phyloP scores from a whole-genome alignment of 768 basidiomycete genomes.

The Cyclocybe cylindracea region DNA sequence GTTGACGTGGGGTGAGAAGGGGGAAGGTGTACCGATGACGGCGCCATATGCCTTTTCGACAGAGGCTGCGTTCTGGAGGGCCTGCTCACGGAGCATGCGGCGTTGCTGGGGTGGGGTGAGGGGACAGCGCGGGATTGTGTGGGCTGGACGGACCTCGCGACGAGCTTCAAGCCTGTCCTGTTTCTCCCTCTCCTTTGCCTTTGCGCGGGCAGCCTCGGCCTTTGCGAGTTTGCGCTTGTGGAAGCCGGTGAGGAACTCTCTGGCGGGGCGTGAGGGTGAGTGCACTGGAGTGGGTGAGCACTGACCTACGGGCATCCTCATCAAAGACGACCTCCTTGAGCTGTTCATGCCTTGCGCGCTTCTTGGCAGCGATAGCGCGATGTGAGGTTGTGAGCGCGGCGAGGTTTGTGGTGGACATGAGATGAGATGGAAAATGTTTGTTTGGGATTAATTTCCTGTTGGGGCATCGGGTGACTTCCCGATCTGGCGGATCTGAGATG shows the following conservation, averaged over 20 bases:
- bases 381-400: slow-evolving; percentile 64
- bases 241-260: slow-evolving; percentile 92
- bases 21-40: slow-evolving; percentile 36
- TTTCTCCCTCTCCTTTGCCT: slow-evolving; percentile 76
- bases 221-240: slow-evolving; percentile 89
- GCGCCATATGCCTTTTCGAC: slow-evolving; percentile 77
- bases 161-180: slow-evolving; percentile 72
- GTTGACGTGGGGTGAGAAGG: slow-evolving; percentile 6
- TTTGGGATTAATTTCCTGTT: slow-evolving; percentile 16
- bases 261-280: slow-evolving; percentile 30
- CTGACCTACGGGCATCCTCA: slow-evolving; percentile 77
- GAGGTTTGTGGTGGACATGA: slow-evolving; percentile 32
- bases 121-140: slow-evolving; percentile 11
- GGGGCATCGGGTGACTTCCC: slow-evolving; percentile 4
- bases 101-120: slow-evolving; percentile 57
- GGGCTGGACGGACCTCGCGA: slow-evolving; percentile 60
- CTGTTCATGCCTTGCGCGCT: slow-evolving; percentile 63
- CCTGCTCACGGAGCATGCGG: slow-evolving; percentile 74
- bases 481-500: slow-evolving; percentile 15
- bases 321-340: slow-evolving; percentile 85
- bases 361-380: slow-evolving; percentile 65
- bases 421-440: slow-evolving; percentile 23
- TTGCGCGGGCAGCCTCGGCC: slow-evolving; percentile 72
- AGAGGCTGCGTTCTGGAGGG: slow-evolving; percentile 71
- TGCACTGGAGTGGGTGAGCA: slow-evolving; percentile 11